These are phyloP conservation scores for Plasmodium inui DNA, from an alignment of 169 alveolate genomes.

Conservation along the genomic window DNA sequence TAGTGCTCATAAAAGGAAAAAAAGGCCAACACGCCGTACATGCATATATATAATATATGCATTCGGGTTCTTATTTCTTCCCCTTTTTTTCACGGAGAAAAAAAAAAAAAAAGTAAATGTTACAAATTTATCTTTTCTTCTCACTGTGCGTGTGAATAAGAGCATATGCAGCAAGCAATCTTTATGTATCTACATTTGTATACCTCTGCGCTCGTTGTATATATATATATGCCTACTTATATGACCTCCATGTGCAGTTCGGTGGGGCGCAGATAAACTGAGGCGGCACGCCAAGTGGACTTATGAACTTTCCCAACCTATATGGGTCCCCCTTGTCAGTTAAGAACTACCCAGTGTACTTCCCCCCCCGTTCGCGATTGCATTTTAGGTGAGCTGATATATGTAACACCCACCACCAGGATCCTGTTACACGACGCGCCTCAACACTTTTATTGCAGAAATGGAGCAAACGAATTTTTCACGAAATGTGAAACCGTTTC, in stretches of 20 bases:
- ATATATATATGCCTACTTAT: neutral
- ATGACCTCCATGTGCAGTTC: neutral
- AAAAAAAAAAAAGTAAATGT: neutral
- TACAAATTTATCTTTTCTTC: neutral
- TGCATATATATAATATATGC: neutral
- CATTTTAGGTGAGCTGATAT: neutral
- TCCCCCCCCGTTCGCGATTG: neutral
- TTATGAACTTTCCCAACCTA: neutral
- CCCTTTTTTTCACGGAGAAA: neutral
- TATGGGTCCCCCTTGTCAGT: neutral
- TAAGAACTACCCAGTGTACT: neutral
- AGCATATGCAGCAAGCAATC: neutral
- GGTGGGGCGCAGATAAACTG: neutral
- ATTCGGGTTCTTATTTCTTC: neutral
- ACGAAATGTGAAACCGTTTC: neutral
- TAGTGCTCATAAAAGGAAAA: neutral
- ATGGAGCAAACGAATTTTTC: neutral
- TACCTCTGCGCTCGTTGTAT: neutral
- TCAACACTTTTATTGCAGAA: neutral
- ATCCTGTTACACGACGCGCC: neutral
- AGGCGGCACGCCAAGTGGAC: neutral
- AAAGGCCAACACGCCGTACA: neutral
- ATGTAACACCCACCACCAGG: neutral
- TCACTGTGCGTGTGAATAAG: neutral
- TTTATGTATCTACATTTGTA: neutral